Evolutionary conservation across 148 eudicot species (phyloP).

Genomic region (Silene latifolia): DNA sequence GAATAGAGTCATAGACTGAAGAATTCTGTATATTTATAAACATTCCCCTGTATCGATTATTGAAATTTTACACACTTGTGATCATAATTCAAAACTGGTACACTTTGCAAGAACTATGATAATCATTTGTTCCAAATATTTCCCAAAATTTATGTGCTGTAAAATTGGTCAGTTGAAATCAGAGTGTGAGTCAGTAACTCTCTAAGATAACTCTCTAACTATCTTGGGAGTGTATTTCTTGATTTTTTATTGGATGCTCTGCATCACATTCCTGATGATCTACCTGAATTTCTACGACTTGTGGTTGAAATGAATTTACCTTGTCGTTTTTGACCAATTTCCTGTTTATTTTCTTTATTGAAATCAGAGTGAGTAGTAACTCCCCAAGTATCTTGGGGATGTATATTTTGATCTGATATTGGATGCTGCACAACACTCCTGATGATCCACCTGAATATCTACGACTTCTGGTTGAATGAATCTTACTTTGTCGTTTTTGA

Average conservation of each 20-base stretch:
- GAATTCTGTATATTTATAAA: neutral
- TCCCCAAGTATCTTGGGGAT: neutral
- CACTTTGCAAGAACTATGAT: neutral
- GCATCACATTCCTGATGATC: neutral
- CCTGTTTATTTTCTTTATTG: neutral
- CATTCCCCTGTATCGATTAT: neutral
- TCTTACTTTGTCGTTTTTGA: neutral
- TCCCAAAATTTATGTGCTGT: neutral
- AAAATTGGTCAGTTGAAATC: neutral
- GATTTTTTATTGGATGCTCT: neutral
- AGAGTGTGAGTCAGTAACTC: neutral
- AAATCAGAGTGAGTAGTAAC: too few relatives aligned
- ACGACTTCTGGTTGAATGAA: neutral
- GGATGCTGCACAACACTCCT: neutral
- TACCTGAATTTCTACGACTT: neutral
- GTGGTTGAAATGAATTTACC: neutral
- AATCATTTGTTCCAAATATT: neutral
- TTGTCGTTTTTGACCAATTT: neutral
- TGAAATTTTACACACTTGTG: neutral
- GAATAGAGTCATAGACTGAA: neutral
- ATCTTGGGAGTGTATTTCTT: neutral
- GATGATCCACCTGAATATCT: neutral
- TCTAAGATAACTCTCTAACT: neutral
- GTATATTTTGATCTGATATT: neutral
- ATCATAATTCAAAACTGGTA: neutral